Evolutionary conservation across 495 filamentous ascomycete species (phyloP), one percentile per base, ranked within the genome.

Genomic region (Aspergillus sparsus): DNA sequence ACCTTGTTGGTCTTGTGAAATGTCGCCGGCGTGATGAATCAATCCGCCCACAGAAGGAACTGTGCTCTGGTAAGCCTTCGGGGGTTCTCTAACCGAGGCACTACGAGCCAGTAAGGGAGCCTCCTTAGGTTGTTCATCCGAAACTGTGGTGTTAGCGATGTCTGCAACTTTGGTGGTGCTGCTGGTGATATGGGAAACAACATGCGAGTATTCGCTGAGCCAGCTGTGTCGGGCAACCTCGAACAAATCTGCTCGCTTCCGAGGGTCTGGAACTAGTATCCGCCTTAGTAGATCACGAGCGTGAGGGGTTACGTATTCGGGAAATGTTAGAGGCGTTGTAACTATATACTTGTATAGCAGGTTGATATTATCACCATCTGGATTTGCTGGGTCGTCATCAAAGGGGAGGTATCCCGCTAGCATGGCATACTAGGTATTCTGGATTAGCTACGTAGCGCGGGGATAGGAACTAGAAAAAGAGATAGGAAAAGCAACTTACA

Each of bases 301-400:
- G 74, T 99, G 95, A 6, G 95, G 94, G 11, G 94, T 96, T 45
- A 99, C 94, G 73, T 98, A 98, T 87, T 98, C 94, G 41, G 94
- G 94, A 72, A 98, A 98, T 5, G 94, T 98, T 42, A 99, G 85
- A 49, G 93, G 91, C 6, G 94, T 98, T 42, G 92, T 96, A 57
- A 97, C 92, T 64, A 99, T 99, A 77, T 99, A 99, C 77, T 97
- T 98, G 80, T 99, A 99, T 53, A 99, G 82, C 6, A 98, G 81
- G 72, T 98, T 99, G 79, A 99, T 99, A 69, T 99, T 99, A 65
- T 99, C 94, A 46, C 94, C 94, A 76, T 99, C 94, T 5, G 94
- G 94, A 68, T 99, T 99, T 41, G 93, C 95, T 61, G 94, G 94
- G 67, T 99, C 94, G 67, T 99, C 94, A 68, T 99, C 94, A 69